Evolutionary conservation across 345 rosid species (phyloP), one percentile per base, ranked within the genome.

Genomic region (Pistacia integerrima): DNA sequence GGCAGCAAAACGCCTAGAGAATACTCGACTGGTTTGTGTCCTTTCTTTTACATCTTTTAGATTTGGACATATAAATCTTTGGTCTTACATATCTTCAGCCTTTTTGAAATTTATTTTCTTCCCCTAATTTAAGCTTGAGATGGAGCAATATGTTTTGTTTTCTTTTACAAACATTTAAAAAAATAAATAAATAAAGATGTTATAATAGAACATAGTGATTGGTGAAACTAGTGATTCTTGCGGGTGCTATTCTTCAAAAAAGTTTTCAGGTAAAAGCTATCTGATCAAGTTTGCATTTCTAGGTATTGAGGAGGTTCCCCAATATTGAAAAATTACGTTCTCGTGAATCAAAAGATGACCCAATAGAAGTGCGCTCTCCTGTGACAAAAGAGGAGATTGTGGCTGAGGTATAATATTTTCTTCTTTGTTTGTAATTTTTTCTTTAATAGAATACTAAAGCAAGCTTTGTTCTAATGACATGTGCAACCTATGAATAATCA

Each of bases 1-100:
- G 74, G 97, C 99, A 9, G 97, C 98, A 17, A 92, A 85, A 73
- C 94, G 94, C 62, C 72, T 96, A 8, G 87, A 79, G 12, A 88
- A 82, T 82, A 80, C 93, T 57, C 83, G 41, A 48, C 85, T 96
- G 93, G 99, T 96, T 69, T 73, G 89, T 87, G 16, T 11, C 51
- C 71, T 81, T 18, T 74, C 75, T 72, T 65, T 69, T 46, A 76
- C 69, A 30, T 44, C 35, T 49, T 70, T 66, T 36, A 33, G 30
- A 28, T 65, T 66, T 28, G 36, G 54, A 38, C 4, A 52, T 12
- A 48, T 11, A 22, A 11, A 17, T 56, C 35, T 66, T 64, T 54
- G 9, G 16, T 54, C 38, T 18, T 28, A 58, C n/a, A 20, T 55
- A 70, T 69, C 12, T 49, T 1, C 30, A 38, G 16, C 36, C n/a